Percentiles rank a stretch among this genome's conserved stretches.
Conservation (phyloP, 306 rosid genomes). For the Cicer pinnatifidum region DNA sequence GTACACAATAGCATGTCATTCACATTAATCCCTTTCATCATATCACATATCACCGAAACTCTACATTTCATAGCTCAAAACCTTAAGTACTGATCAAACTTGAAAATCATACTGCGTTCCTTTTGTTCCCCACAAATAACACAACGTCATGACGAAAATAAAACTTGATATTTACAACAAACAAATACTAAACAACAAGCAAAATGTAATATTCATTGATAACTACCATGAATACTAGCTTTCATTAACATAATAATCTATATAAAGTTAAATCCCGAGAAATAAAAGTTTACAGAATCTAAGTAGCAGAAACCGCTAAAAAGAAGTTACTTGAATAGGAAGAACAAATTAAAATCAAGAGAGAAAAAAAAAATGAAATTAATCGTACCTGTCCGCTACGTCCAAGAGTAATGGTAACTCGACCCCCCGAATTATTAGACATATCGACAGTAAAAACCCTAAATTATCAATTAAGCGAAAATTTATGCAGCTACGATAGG, state of each 20-base stretch:
- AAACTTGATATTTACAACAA: neutral
- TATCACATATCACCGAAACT: conserved; percentile 15
- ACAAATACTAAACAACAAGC: conserved; percentile 35
- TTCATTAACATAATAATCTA: conserved; percentile 1
- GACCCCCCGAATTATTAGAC: conserved; percentile 71
- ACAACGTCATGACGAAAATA: neutral
- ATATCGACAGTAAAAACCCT: conserved; percentile 64
- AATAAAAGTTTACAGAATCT: neutral
- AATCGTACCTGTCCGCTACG: conserved; percentile 77
- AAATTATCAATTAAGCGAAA: conserved; percentile 44
- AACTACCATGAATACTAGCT: neutral
- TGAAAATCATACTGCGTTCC: neutral
- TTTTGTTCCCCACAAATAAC: conserved; percentile 18
- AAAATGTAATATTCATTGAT: neutral
- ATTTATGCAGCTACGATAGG: conserved; percentile 11
- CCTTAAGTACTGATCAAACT: neutral
- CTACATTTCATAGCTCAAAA: conserved; percentile 29
- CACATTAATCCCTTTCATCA: conserved; percentile 25
- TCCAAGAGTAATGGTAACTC: conserved; percentile 91
- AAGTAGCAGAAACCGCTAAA: conserved; percentile 26
- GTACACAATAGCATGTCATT: conserved; percentile 31
- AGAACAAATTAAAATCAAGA: neutral
- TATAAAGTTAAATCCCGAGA: conserved; percentile 9
- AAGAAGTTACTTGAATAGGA: conserved; percentile 21
- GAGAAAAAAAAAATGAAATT: neutral